Evolutionary conservation across 2,329 filamentous ascomycete species (phyloP).

Genomic region (Cercospora sp.): DNA sequence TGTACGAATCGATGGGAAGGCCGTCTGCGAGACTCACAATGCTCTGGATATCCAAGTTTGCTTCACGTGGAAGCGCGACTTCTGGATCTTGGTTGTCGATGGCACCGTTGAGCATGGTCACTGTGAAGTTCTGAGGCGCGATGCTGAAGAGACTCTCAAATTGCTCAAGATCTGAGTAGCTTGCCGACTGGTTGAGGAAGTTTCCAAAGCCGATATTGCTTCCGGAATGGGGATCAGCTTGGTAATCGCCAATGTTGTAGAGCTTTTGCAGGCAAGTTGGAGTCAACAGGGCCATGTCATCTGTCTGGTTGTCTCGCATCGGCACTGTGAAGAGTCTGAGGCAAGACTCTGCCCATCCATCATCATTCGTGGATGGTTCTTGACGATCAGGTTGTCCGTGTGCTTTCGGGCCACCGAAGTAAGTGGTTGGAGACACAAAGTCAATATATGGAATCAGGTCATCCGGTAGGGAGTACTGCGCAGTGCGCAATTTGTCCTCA

Average conservation of each 20-base stretch:
- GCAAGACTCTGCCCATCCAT: neutral
- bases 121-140: conserved; percentile 47
- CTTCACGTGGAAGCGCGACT: conserved; percentile 47
- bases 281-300: conserved; percentile 38
- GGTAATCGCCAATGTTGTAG: conserved; percentile 53
- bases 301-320: conserved; percentile 18
- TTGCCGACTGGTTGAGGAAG: conserved; percentile 55
- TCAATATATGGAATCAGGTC: conserved; percentile 34
- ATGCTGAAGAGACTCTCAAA: conserved; percentile 43
- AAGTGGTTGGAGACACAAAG: conserved; percentile 36
- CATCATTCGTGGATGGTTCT: neutral
- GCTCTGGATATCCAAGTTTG: conserved; percentile 65
- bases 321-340: neutral
- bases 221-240: conserved; percentile 44
- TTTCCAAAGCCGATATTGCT: conserved; percentile 54
- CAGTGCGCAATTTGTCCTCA: conserved; percentile 43
- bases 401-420: conserved; percentile 38
- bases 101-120: conserved; percentile 24
- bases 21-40: conserved; percentile 58
- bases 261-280: conserved; percentile 53
- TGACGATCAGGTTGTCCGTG: neutral
- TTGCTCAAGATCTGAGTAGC: conserved; percentile 47
- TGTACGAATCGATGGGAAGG: conserved; percentile 51
- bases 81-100: conserved; percentile 29
- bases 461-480: conserved; percentile 40